Evolutionary conservation across 306 rosid species (phyloP).

Genomic region (Malus asiatica): DNA sequence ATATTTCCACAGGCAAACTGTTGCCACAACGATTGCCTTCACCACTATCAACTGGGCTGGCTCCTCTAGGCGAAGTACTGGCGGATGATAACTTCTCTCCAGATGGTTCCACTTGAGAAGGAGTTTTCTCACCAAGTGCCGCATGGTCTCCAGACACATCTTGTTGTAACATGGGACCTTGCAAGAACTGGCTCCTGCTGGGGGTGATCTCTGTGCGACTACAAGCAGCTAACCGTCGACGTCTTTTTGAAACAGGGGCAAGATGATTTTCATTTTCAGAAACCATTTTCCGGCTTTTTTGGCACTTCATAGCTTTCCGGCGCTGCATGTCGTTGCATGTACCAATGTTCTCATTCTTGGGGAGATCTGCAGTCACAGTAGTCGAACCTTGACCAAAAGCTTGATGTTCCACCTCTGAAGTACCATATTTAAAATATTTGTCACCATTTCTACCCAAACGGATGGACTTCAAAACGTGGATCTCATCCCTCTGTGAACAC

Average conservation of each 20-base stretch:
- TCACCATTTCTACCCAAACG: slow-evolving; percentile 20
- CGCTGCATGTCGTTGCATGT: slow-evolving; percentile 8
- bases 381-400: slow-evolving; percentile 11
- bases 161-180: slow-evolving; percentile 32
- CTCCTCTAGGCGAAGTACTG: slow-evolving; percentile 25
- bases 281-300: slow-evolving; percentile 22
- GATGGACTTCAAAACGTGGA: slow-evolving; percentile 17
- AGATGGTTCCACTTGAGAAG: slow-evolving; percentile 20
- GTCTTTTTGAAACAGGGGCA: slow-evolving; percentile 34
- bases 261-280: slow-evolving; percentile 25
- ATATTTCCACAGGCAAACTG: slow-evolving; percentile 28
- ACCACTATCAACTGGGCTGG: slow-evolving; percentile 21
- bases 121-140: slow-evolving; percentile 22
- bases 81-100: slow-evolving; percentile 28
- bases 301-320: slow-evolving; percentile 26
- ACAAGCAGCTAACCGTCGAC: slow-evolving; percentile 34
- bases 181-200: slow-evolving; percentile 20
- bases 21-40: slow-evolving; percentile 28
- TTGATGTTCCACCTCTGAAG: slow-evolving; percentile 32
- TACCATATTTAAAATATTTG: slow-evolving; percentile 23
- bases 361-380: background rate
- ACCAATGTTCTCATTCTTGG: slow-evolving; percentile 22
- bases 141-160: slow-evolving; percentile 30
- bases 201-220: slow-evolving; percentile 30
- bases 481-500: slow-evolving; percentile 31